Percentiles rank a stretch among this genome's conserved stretches.
These are phyloP conservation scores for Micractinium sp. DNA, from an alignment of 139 green algal genomes.

Conservation along the genomic window DNA sequence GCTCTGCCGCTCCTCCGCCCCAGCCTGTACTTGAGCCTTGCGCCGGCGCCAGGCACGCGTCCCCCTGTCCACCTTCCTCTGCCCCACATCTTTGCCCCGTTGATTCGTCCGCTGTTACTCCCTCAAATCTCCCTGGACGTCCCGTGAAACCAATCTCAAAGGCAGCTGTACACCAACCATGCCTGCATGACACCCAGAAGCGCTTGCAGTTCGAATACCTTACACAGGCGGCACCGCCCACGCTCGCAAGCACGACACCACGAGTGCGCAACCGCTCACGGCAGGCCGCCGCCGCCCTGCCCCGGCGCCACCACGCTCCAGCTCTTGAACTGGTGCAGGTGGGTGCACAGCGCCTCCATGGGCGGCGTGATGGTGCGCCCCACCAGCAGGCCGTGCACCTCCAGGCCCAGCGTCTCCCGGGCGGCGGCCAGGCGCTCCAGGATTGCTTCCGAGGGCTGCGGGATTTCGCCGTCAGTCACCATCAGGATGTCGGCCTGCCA, in stretches of 20 bases:
- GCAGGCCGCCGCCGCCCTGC: not conserved
- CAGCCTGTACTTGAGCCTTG: no score
- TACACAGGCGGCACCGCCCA: no score
- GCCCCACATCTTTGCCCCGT: no score
- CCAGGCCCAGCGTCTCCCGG: constrained; percentile 70
- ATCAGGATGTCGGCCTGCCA: constrained; percentile 79
- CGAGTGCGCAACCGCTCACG: not conserved
- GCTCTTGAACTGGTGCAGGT: constrained; percentile 89
- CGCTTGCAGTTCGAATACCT: not conserved
- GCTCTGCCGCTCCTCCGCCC: no score
- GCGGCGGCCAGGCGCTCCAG: constrained; percentile 43
- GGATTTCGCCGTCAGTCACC: constrained; percentile 93
- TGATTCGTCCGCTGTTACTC: no score
- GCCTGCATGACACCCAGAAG: no score
- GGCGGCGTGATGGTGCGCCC: constrained; percentile 59
- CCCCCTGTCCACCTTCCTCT: no score
- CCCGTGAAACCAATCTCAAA: no score
- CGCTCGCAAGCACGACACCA: not conserved
- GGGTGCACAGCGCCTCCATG: constrained; percentile 83
- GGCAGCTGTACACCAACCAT: no score
- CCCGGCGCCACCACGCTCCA: constrained; percentile 73
- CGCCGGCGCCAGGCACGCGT: no score
- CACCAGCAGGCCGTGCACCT: constrained; percentile 91
- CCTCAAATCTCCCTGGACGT: no score
- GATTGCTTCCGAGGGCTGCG: constrained; percentile 63